Percentiles rank a stretch among this genome's conserved stretches.
phyloP scores from a whole-genome alignment of 305 asterid species.

The Fraxinus albicans region DNA sequence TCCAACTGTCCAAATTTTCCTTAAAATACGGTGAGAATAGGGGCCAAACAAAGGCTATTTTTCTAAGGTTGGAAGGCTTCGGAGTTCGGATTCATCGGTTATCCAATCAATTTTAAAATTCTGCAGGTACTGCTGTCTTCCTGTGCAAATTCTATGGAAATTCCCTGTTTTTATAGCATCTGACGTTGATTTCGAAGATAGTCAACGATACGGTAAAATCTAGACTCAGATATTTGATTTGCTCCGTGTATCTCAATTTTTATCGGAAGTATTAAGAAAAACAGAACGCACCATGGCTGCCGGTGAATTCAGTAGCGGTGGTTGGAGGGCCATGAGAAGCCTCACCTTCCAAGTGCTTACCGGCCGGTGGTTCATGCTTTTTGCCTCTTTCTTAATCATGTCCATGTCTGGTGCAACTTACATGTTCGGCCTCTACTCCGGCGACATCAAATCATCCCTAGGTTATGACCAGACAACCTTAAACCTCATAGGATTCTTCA shows the following conservation, averaged over 20 bases:
- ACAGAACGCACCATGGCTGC: background rate
- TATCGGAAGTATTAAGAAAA: background rate
- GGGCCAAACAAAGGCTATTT: no score
- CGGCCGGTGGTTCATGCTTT: conserved; percentile 63
- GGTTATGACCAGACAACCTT: conserved; percentile 63
- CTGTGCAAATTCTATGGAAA: no score
- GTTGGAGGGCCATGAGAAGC: conserved; percentile 14
- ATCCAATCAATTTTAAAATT: no score
- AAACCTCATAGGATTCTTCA: conserved; percentile 57
- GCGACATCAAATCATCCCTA: conserved; percentile 43
- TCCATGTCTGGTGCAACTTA: conserved; percentile 60
- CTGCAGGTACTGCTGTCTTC: no score
- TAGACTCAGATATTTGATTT: no score
- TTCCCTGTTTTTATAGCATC: no score
- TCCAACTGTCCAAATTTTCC: no score
- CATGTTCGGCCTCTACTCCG: conserved; percentile 60
- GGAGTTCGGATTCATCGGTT: no score
- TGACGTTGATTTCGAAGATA: no score
- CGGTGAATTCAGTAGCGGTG: conserved; percentile 1
- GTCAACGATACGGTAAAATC: background rate
- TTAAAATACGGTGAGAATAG: no score
- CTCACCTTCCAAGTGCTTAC: conserved; percentile 30
- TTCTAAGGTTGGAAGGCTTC: no score
- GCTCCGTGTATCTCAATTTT: no score
- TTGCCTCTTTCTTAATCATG: conserved; percentile 49